Evolutionary conservation across 2,329 filamentous ascomycete species (phyloP).

Genomic region (Ascosphaera pollenicola): DNA sequence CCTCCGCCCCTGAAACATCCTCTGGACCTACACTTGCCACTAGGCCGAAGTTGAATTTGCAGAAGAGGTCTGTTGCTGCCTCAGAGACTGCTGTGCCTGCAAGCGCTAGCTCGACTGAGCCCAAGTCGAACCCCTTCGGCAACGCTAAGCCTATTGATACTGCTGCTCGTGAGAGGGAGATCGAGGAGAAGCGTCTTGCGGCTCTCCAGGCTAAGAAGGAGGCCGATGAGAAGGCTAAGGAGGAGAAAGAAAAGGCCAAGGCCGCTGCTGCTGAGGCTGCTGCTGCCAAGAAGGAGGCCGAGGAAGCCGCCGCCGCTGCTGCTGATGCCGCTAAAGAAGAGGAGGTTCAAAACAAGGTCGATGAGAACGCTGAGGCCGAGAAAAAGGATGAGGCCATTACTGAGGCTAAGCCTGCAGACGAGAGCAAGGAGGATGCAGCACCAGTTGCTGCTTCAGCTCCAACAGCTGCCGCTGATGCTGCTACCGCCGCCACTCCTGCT

Average conservation of each 20-base stretch:
- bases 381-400: conserved; percentile 9
- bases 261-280: conserved; percentile 41
- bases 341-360: conserved; percentile 18
- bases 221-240: conserved; percentile 65
- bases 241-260: conserved; percentile 43
- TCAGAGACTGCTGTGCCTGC: conserved; percentile 29
- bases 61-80: conserved; percentile 80
- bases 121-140: conserved; percentile 84
- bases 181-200: conserved; percentile 68
- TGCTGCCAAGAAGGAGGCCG: conserved; percentile 25
- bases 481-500: not conserved
- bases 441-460: not conserved
- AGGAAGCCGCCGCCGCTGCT: conserved; percentile 39
- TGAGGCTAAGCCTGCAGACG: conserved; percentile 1
- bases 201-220: conserved; percentile 64
- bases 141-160: conserved; percentile 89
- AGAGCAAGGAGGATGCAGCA: not conserved
- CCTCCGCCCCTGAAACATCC: conserved; percentile 53
- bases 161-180: conserved; percentile 63
- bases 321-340: conserved; percentile 27
- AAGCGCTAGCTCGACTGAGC: conserved; percentile 26
- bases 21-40: conserved; percentile 34
- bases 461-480: not conserved
- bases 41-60: conserved; percentile 67
- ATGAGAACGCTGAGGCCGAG: conserved; percentile 6